Base-by-base conservation (phyloP, 1,284 basidiomycete genomes). In the Cutaneotrichosporon arboriforme region DNA sequence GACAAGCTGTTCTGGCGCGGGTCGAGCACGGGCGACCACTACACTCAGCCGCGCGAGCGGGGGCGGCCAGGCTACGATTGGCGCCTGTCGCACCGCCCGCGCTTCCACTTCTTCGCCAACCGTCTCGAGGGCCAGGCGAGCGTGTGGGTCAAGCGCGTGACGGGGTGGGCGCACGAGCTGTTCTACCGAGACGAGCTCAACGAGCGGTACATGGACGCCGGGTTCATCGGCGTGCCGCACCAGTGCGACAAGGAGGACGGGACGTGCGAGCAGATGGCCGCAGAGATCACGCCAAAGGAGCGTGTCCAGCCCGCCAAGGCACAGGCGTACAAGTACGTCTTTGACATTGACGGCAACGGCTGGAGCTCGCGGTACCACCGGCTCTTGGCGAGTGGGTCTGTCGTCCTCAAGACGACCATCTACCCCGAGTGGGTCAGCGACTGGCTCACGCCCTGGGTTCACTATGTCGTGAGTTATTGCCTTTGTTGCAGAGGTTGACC, bases 381-480 rank as follows among this genome's bases (percentile, higher is more conserved):
- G 21, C 64, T 77, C 4, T 46, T 78, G 37, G 60, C 66, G 45
- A 72, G 70, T 17, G 75, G 73, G 14, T 74, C 70, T 49, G 68
- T 76, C n/a, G 72, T 77, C 1, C 55, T 79, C 58, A 79, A 78
- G 63, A 60, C 67, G 20, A 76, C 76, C 2, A 68, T 77, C 22
- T 77, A 72, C 60, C 74, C 74, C 9, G 77, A 78, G 59, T 78
- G 77, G 76, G 65, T 73, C 51, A 58, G 58, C 53, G 74, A 77
- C 54, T 76, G 75, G 70, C 58, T 77, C 42, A 72, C 70, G 4
- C 75, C 76, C 5, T 77, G 76, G 72, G 69, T 73, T 20, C 77
- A 78, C 61, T 78, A 77, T 49, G 64, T 78, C 14, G 39, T 40
- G 20, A 40, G 39, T 40, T 14, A 73, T 74, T 45, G 62, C 70